Base-by-base conservation (phyloP, 192 early-diverging fungal species). In the Umbelopsis vinacea region DNA sequence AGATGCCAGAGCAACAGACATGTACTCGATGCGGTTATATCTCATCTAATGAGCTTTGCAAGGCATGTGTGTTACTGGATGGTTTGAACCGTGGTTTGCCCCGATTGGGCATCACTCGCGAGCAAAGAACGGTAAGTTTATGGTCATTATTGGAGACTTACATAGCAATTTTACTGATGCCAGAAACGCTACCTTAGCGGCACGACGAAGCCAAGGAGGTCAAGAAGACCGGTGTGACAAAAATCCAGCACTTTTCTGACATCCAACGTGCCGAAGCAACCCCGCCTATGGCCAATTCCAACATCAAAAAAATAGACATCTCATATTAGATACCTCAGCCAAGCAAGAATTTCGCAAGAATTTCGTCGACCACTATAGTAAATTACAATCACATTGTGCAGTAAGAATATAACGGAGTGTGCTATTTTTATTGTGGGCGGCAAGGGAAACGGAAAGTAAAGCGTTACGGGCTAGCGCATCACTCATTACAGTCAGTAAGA, bases 1-100 rank as follows among this genome's bases (percentile, higher is more conserved):
- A 90, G 74, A 73, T 92, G 73, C 91, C 90, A 2, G 82, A 50
- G 4, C 85, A 85, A 78, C 70, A 87, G 23, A 84, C 81, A 12
- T 98, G 96, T 79, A 87, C 88, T 68, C 84, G 94, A 45, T 99
- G 97, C 73, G 97, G 97, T 26, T 99, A 98, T 71, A 97, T 99
- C 77, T 92, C 94, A 45, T 92, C 90, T 22, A 94, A 97, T 73
- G 85, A 90, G 29, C 75, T 97, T 9, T 99, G 97, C 80, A 97
- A 99, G 79, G 96, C 97, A 0, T 99, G 97, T 79, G 83, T 94
- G 24, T 79, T 99, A 63, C 80, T 99, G 6, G 97, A 99, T 72
- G 96, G 96, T 0, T 76, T 99, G 52, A 96, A 99, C 75, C 85
- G 89, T 45, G 97, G 97, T 0, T 74, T 94, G 71, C 94, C 97